These are phyloP conservation scores for Aegilops umbellulata DNA, from an alignment of 176 grass and related monocot genomes.

Conservation along the genomic window DNA sequence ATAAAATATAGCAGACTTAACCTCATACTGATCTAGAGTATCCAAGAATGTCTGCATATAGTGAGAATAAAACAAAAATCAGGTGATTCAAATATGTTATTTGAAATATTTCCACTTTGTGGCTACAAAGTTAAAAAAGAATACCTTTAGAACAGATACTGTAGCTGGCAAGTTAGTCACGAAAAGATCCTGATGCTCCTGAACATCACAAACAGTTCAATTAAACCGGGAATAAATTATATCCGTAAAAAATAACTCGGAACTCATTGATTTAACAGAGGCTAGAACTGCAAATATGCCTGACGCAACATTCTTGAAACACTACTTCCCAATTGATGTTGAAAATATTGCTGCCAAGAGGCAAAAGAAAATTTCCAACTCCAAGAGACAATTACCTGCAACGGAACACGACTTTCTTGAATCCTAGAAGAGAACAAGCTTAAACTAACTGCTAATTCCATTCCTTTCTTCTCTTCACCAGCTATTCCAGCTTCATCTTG, in stretches of 20 bases:
- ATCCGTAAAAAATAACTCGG: background rate
- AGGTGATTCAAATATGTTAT: conserved; percentile 20
- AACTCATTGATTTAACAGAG: conserved; percentile 24
- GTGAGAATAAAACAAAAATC: conserved; percentile 11
- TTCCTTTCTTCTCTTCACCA: conserved; percentile 98
- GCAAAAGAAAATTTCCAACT: conserved; percentile 16
- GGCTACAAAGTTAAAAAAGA: conserved; percentile 19
- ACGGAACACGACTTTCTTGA: conserved; percentile 95
- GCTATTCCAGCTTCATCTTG: conserved; percentile 93
- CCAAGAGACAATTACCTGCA: conserved; percentile 65
- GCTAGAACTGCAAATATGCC: conserved; percentile 2
- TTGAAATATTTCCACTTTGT: conserved; percentile 6
- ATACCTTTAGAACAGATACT: conserved; percentile 84
- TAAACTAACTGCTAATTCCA: conserved; percentile 97
- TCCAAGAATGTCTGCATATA: conserved; percentile 67
- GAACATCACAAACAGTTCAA: conserved; percentile 27
- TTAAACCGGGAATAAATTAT: conserved; percentile 22
- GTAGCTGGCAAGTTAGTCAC: conserved; percentile 75
- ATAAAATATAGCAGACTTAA: conserved; percentile 66
- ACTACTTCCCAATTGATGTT: background rate
- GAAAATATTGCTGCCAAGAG: conserved; percentile 21
- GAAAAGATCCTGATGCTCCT: conserved; percentile 98
- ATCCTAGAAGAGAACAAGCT: conserved; percentile 96
- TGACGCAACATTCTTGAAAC: conserved; percentile 19
- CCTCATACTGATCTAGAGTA: conserved; percentile 70